Conservation (phyloP, 441 rosid genomes). For the Jatropha podagrica region DNA sequence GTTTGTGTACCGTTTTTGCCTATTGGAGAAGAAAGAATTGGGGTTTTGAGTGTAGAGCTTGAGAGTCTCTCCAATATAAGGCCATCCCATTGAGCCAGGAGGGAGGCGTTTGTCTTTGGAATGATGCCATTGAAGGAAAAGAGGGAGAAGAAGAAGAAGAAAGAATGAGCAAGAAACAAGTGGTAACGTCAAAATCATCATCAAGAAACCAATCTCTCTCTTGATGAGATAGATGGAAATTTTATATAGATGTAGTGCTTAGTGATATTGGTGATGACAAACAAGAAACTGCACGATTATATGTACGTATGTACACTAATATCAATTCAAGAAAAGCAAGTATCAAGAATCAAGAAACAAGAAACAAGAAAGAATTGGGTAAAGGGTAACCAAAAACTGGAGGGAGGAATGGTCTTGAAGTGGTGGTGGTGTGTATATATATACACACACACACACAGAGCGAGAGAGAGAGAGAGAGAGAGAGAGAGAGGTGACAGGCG, state of each 20-base stretch:
- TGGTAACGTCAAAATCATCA: slow-evolving; percentile 7
- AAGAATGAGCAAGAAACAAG: slow-evolving; percentile 8
- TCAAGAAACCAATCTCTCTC: neutral
- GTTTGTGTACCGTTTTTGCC: slow-evolving; percentile 56
- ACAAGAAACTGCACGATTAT: neutral
- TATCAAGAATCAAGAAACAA: neutral
- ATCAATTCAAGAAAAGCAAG: no score
- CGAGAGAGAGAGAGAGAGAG: slow-evolving; percentile 14
- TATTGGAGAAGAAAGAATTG: slow-evolving; percentile 69
- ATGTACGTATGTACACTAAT: no score
- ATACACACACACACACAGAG: neutral
- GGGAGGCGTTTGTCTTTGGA: slow-evolving; percentile 49
- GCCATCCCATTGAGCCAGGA: slow-evolving; percentile 97
- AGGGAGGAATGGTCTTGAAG: neutral
- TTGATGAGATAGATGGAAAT: neutral
- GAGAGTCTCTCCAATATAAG: slow-evolving; percentile 91
- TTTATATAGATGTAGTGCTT: neutral
- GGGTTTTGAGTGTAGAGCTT: slow-evolving; percentile 82
- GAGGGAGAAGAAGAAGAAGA: slow-evolving; percentile 19
- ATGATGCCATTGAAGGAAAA: slow-evolving; percentile 39
- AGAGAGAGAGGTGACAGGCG: slow-evolving; percentile 36
- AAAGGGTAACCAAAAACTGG: slow-evolving; percentile 7
- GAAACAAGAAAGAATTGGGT: neutral
- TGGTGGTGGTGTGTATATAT: neutral
- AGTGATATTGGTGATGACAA: neutral